Evolutionary conservation across 345 rosid genomes (phyloP).

Genomic region (Cardamine resedifolia): DNA sequence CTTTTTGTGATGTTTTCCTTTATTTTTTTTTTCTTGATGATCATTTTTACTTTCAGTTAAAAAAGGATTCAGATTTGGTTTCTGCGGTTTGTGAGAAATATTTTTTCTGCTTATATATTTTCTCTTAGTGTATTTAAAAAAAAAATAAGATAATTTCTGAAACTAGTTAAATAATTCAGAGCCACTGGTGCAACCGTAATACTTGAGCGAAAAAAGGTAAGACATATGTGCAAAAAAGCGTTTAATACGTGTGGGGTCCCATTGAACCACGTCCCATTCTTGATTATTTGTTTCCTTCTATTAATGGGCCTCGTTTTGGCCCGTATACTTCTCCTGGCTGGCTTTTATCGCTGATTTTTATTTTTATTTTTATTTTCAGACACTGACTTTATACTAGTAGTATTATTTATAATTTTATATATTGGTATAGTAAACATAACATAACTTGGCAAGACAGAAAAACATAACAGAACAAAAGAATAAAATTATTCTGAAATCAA

Average conservation of each 20-base stretch:
- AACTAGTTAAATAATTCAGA: background rate
- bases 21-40: no score
- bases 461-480: conserved; percentile 32
- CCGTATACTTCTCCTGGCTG: conserved; percentile 22
- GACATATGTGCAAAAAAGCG: conserved; percentile 1
- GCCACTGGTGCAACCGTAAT: conserved; percentile 5
- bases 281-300: conserved; percentile 19
- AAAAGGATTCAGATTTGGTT: background rate
- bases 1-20: background rate
- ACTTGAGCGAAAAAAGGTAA: conserved; percentile 3
- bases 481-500: background rate
- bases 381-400: background rate
- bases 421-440: background rate
- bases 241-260: conserved; percentile 30
- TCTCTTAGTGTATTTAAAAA: background rate
- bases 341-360: background rate
- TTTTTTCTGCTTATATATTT: background rate
- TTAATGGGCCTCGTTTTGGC: conserved; percentile 30
- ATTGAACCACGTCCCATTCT: conserved; percentile 1
- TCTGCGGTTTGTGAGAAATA: background rate
- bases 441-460: conserved; percentile 23
- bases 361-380: background rate
- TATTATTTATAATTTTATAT: no score
- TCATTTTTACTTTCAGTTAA: background rate
- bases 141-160: background rate